phyloP scores from a whole-genome alignment of 75 land plant genomes.

The Pseudotsuga menziesii region DNA sequence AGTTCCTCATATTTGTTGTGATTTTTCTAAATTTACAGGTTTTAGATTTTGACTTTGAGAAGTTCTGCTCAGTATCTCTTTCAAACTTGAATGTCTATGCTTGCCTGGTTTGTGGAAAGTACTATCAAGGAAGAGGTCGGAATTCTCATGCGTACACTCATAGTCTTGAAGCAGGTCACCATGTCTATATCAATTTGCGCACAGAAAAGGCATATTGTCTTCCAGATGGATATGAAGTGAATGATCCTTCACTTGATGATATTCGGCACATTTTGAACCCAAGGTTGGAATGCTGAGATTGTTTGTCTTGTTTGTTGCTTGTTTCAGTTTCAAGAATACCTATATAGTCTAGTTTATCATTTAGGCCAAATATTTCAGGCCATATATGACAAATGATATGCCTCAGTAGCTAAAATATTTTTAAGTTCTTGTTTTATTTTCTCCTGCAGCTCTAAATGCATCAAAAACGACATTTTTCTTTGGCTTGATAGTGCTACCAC shows the following conservation, averaged over 20 bases:
- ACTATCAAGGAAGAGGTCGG: slow-evolving; percentile 95
- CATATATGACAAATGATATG: too few species aligned
- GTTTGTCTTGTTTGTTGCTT: too few species aligned
- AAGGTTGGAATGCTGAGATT: slow-evolving; percentile 31
- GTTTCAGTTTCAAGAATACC: too few species aligned
- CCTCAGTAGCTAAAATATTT: too few species aligned
- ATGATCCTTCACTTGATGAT: slow-evolving; percentile 95
- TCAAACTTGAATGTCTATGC: slow-evolving; percentile 98
- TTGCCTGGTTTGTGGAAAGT: slow-evolving; percentile 99
- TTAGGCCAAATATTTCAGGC: too few species aligned
- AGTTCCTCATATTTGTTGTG: background rate
- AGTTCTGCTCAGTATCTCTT: slow-evolving; percentile 93
- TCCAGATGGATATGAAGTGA: slow-evolving; percentile 99
- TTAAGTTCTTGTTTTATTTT: too few species aligned
- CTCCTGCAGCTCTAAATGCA: too few species aligned
- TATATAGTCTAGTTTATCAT: too few species aligned
- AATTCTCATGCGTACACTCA: slow-evolving; percentile 98
- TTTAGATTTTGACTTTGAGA: slow-evolving; percentile 99
- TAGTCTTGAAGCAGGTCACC: slow-evolving; percentile 93
- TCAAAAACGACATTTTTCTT: too few species aligned
- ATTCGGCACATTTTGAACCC: slow-evolving; percentile 96
- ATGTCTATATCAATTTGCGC: slow-evolving; percentile 90
- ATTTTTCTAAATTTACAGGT: slow-evolving; percentile 48
- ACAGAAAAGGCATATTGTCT: slow-evolving; percentile 96
- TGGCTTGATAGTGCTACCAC: too few species aligned